Percentiles rank a stretch among this genome's conserved stretches.
Evolutionary conservation across 2,329 filamentous ascomycete species (phyloP).

Genomic region (Helicocarpus griseus): DNA sequence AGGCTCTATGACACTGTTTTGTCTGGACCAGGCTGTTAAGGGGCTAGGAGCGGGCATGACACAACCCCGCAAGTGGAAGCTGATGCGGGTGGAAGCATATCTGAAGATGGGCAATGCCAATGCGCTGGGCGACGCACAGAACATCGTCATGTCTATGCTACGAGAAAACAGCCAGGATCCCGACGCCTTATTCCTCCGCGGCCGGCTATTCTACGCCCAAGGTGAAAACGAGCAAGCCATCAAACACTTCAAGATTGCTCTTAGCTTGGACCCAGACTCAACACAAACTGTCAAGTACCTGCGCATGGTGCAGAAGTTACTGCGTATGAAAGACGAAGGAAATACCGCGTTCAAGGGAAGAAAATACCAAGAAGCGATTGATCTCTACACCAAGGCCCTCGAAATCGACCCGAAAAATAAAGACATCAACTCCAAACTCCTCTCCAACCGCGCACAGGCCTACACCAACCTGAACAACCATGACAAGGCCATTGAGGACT

Average conservation of each 20-base stretch:
- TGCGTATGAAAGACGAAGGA: slow-evolving; percentile 87
- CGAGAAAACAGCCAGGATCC: slow-evolving; percentile 84
- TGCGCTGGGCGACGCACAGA: slow-evolving; percentile 81
- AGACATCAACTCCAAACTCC: slow-evolving; percentile 85
- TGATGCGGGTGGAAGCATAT: slow-evolving; percentile 86
- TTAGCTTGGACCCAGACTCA: slow-evolving; percentile 86
- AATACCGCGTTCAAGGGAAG: slow-evolving; percentile 83
- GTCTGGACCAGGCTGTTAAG: slow-evolving; percentile 80
- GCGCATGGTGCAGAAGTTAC: slow-evolving; percentile 80
- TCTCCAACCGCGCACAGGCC: slow-evolving; percentile 87
- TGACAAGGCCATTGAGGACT: slow-evolving; percentile 72
- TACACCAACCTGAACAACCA: slow-evolving; percentile 71
- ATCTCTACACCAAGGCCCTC: slow-evolving; percentile 74
- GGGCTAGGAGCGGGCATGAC: slow-evolving; percentile 64
- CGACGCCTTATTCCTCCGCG: slow-evolving; percentile 82
- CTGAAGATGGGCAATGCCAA: slow-evolving; percentile 87
- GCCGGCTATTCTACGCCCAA: slow-evolving; percentile 76
- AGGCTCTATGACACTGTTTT: slow-evolving; percentile 85
- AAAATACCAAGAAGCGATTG: slow-evolving; percentile 67
- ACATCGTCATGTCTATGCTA: slow-evolving; percentile 79
- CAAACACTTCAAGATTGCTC: slow-evolving; percentile 80
- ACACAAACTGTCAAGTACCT: slow-evolving; percentile 80
- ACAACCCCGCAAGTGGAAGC: slow-evolving; percentile 84
- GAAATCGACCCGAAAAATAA: slow-evolving; percentile 81
- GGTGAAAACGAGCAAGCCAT: slow-evolving; percentile 94